Evolutionary conservation across 75 land plant species (phyloP), one percentile per base, ranked within the genome.

Genomic region (Cupressus sempervirens): DNA sequence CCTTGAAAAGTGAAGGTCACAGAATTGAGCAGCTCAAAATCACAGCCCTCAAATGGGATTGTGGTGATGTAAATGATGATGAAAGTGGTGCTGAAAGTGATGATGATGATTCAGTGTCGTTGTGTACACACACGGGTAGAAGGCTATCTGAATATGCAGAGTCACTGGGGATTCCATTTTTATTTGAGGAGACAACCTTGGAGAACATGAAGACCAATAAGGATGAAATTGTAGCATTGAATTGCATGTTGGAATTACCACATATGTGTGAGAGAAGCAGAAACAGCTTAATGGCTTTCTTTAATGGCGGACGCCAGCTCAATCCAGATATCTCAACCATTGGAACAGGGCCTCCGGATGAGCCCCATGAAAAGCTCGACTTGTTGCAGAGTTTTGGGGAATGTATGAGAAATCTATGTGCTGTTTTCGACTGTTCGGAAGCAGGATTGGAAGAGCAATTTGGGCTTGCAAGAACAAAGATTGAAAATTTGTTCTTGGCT

Each of bases 201-300:
- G 40, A 38, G 2, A 38, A 38, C 40, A 38, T 38, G 40, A 38
- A 38, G 40, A 38, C 40, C 40, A 38, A 38, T 2, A 38, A 38
- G 40, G 40, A 38, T 38, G 40, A 38, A 38, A 38, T 38, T 38
- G 40, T 38, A 38, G 30, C 73, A 29, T 29, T 90, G 45, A 93
- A 94, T 83, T 94, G 96, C 67, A 87, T 91, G 88, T 83, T 89
- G 34, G 91, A 92, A 43, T 82, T 91, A n/a, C 94, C 91, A 12
- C 92, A 90, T 83, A 86, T 85, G 76, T 81, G 77, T 43, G 15
- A 53, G 88, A 86, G 88, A 5, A 29, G 88, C 9, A 54, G 81
- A 45, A 68, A 65, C 9, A 84, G 89, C 30, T 88, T 93, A 0
- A 50, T 82, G 1, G 88, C 90, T 11, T 90, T 94, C 85, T 67